phyloP scores from a whole-genome alignment of 352 stramenopile species.

The Aphanomyces invadans region DNA sequence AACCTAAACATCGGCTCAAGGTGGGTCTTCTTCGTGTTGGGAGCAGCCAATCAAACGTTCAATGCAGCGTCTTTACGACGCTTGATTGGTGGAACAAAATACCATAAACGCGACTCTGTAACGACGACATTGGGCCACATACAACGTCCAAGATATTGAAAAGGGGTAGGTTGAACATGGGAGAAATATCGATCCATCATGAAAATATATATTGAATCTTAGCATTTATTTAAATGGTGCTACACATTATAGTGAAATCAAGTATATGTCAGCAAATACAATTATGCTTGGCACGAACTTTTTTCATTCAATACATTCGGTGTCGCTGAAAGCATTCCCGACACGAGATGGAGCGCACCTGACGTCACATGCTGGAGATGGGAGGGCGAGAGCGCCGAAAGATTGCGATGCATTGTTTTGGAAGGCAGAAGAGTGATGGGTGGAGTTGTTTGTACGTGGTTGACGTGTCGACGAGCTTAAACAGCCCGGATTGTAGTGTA shows the following conservation, averaged over 20 bases:
- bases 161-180: constrained; percentile 1
- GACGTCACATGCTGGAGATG: too few species aligned
- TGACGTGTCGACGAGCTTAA: too few species aligned
- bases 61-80: neutral
- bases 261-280: too few species aligned
- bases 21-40: neutral
- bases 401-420: too few species aligned
- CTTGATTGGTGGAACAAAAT: constrained; percentile 21
- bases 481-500: too few species aligned
- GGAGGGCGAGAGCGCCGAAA: too few species aligned
- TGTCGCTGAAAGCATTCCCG: too few species aligned
- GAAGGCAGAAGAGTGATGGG: too few species aligned
- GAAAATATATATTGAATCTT: constrained; percentile 2
- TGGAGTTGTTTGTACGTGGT: too few species aligned
- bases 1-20: constrained; percentile 18
- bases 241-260: neutral
- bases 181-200: constrained; percentile 3
- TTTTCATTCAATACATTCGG: too few species aligned
- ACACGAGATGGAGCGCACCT: too few species aligned
- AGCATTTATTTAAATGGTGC: neutral
- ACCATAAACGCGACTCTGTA: constrained; percentile 19
- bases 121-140: constrained; percentile 13
- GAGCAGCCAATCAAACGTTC: constrained; percentile 15
- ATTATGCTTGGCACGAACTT: too few species aligned
- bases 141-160: constrained; percentile 17